Base-by-base conservation (phyloP, 495 filamentous ascomycete species). In the Daldinia vernicosa region DNA sequence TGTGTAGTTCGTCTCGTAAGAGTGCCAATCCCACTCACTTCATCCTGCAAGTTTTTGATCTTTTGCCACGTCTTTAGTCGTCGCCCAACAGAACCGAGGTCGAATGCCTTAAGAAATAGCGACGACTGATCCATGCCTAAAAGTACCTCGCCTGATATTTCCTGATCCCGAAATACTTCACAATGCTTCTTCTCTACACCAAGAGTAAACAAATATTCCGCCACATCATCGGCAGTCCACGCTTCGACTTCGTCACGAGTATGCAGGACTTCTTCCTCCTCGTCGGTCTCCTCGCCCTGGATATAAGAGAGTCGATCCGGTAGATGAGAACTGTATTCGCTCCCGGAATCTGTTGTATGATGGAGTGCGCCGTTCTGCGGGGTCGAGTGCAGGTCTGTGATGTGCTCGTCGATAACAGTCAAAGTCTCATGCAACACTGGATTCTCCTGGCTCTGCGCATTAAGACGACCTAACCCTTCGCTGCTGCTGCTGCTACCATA, bases 391-490 rank as follows among this genome's bases (percentile, higher is more conserved):
- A 99, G 90, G 76, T 97, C 93, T 26, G 93, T 97, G 53, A 99
- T 98, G 77, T 98, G 96, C 79, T 99, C 96, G 74, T 99, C 88
- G 74, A 99, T 99, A 33, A 98, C 96, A 73, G 93, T 97, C 63
- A 99, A 80, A 0, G 96, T 98, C 75, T 99, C 95, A 75, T 97
- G 93, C 84, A 99, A 92, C 27, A 98, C 94, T 3, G 94, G 92
- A 75, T 92, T 94, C 62, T 84, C 84, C 75, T 81, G 81, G 63
- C 78, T 83, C 17, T 67, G 69, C n/a, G 66, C 56, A 77, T 76
- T 78, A 28, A 78, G 69, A 6, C 79, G 79, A 33, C 67, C 60
- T 17, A 66, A 12, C 24, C 53, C 28, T 17, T 72, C 68, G 11
- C 28, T 6, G 17, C 58, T 74, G 12, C 58, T 74, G 7, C 64